Base-by-base conservation (phyloP, 2,329 filamentous ascomycete genomes). In the Microdochium nivale region DNA sequence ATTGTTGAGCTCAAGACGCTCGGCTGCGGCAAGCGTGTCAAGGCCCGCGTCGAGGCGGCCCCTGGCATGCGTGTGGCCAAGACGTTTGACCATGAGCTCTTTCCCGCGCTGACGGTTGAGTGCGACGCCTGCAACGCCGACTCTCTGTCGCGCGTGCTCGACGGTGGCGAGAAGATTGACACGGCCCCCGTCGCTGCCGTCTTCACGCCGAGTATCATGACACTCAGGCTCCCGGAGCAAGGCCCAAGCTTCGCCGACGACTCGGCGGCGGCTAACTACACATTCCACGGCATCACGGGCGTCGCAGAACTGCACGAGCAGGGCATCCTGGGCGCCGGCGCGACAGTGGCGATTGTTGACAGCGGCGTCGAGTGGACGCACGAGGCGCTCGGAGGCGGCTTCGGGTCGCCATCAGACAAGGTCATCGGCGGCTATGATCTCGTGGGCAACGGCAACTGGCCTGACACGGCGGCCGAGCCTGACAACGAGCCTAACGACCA, bases 371-470 rank as follows among this genome's bases (percentile, higher is more conserved):
- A 60, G 49, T 62, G 58, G 48, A 59, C 54, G 2, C 59, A 62
- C 44, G 58, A 58, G 10, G 60, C 59, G 57, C 54, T 62, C 14
- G 59, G 60, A 5, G 60, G 59, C 21, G 56, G 60, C 10, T 56
- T 62, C 40, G 60, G 60, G 0, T 54, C 54, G 2, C 51, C 57
- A 23, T 60, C 7, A 4, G 33, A 52, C 35, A 60, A 56, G 19
- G 55, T 62, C n/a, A 54, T 58, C 33, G 59, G 58, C 1, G 59
- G 59, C 9, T 58, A 58, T 52, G 58, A 60, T 48, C 52, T 62
- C 25, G 58, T 60, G 5, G 58, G 58, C 25, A 53, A 57, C 32
- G 49, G 53, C 56, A 46, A 40, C 10, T 60, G 58, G 58, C 58
- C 58, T n/a, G 49, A 59, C 30, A 49, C 35, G 9, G 51, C 58